phyloP scores from a whole-genome alignment of 352 stramenopile genomes.

The Phytophthora sp. region DNA sequence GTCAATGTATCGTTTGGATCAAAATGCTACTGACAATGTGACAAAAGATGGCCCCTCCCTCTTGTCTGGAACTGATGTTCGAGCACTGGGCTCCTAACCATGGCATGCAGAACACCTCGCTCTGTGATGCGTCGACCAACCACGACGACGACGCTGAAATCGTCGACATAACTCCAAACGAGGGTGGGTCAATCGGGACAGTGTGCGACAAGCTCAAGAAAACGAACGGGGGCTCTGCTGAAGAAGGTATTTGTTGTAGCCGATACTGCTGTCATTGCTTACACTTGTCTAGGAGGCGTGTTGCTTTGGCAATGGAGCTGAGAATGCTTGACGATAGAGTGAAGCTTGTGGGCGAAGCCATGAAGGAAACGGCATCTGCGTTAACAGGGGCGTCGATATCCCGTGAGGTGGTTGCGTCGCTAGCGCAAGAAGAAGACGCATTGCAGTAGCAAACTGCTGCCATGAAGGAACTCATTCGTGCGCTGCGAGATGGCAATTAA shows the following conservation, averaged over 20 bases:
- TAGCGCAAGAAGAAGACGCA: background rate
- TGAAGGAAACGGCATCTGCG: background rate
- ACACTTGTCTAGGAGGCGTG: too few relatives aligned
- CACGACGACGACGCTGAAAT: background rate
- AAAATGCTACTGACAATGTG: background rate
- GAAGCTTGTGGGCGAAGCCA: background rate
- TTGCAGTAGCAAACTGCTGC: background rate
- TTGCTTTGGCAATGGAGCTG: background rate
- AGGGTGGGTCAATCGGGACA: too few relatives aligned
- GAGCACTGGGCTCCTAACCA: background rate
- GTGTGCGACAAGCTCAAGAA: background rate
- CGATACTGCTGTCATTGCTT: background rate
- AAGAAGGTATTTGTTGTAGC: conserved; percentile 7
- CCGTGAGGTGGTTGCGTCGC: background rate
- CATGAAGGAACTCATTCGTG: background rate
- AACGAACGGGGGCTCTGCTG: background rate
- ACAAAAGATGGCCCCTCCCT: background rate
- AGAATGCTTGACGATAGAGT: background rate
- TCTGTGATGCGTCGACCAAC: background rate
- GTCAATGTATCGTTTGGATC: background rate
- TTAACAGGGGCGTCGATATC: background rate
- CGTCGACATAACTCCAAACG: too few relatives aligned
- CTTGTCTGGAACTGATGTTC: background rate
- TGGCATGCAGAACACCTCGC: background rate
- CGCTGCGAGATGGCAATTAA: background rate